phyloP scores from a whole-genome alignment of 208 protist genomes.

The Leishmania major region DNA sequence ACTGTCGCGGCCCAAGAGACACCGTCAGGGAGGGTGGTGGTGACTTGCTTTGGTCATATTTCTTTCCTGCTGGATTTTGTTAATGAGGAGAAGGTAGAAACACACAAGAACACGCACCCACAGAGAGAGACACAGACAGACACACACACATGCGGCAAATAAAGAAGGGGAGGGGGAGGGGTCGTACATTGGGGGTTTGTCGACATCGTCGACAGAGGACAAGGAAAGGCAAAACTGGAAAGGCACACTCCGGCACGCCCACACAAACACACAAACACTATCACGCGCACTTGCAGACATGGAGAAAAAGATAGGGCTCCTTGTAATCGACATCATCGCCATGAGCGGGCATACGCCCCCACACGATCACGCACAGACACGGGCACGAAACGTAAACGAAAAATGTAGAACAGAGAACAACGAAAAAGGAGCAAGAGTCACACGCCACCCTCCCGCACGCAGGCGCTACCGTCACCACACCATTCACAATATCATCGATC shows the following conservation, averaged over 20 bases:
- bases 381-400: background rate
- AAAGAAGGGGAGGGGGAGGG: background rate
- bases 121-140: background rate
- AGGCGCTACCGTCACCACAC: background rate
- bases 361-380: background rate
- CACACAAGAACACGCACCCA: constrained; percentile 4
- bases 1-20: background rate
- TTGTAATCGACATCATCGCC: background rate
- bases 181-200: background rate
- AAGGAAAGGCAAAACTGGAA: background rate
- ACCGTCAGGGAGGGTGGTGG: background rate
- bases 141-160: background rate
- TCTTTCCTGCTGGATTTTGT: background rate
- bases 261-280: constrained; percentile 3
- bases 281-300: background rate
- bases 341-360: background rate
- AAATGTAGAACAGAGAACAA: background rate
- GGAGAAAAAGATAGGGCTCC: constrained; percentile 2
- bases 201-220: background rate
- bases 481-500: background rate
- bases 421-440: background rate
- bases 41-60: background rate
- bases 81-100: constrained; percentile 2
- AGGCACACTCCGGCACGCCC: background rate
- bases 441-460: background rate